These are phyloP conservation scores for Alternaria novae-zelandiae DNA, from an alignment of 2,329 filamentous ascomycete species.

Conservation along the genomic window DNA sequence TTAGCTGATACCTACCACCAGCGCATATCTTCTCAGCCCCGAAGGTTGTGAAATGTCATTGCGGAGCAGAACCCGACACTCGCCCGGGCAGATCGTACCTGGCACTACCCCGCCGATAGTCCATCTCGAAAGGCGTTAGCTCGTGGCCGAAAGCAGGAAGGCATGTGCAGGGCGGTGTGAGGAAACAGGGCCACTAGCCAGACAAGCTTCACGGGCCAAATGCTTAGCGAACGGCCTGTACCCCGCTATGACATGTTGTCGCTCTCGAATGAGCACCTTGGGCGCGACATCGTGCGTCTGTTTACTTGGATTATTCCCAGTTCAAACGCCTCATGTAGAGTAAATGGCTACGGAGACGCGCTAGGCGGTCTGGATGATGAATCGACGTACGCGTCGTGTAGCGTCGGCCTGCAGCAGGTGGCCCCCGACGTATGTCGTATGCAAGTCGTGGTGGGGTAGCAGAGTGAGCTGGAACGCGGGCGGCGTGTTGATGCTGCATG, in stretches of 20 bases:
- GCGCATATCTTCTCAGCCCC: neutral
- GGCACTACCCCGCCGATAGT: conserved; percentile 4
- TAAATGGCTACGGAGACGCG: neutral
- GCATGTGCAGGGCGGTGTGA: conserved; percentile 14
- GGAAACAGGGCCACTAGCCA: neutral
- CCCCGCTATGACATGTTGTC: conserved; percentile 16
- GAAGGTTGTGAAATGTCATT: neutral
- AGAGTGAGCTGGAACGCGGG: conserved; percentile 7
- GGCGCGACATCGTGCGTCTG: neutral
- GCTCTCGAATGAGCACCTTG: conserved; percentile 8
- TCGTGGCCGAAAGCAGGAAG: neutral
- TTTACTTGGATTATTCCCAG: neutral
- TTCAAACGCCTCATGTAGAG: neutral
- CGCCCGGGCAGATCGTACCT: conserved; percentile 4
- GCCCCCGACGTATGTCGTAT: conserved; percentile 1
- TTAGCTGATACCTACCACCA: neutral
- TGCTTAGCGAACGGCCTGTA: conserved; percentile 20
- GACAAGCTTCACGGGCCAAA: conserved; percentile 28
- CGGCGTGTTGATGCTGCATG: conserved; percentile 1
- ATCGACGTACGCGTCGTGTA: conserved; percentile 3
- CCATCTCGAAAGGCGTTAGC: neutral
- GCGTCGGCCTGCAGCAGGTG: conserved; percentile 6
- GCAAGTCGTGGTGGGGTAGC: conserved; percentile 21
- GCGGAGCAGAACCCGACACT: neutral
- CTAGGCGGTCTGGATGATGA: neutral